Evolutionary conservation across 306 rosid species (phyloP), one percentile per base, ranked within the genome.

Genomic region (Malus domestica): DNA sequence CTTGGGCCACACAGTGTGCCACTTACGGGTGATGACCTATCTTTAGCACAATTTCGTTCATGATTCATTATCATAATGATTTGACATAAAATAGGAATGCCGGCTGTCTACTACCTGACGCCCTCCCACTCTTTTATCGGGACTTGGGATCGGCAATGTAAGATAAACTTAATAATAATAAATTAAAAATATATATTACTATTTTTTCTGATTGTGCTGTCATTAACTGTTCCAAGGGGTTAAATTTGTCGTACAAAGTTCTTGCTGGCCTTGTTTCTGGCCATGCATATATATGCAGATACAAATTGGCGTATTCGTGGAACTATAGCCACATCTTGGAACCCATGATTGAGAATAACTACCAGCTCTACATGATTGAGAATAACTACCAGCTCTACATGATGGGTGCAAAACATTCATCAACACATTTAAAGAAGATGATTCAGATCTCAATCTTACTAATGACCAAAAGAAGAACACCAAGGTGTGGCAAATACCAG

Each of bases 381-480:
- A 87, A 97, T 88, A 96, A 96, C 61, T 92, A 96, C 82, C 85
- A 96, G 68, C 77, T 92, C 80, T 96, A 92, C 68, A 6, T 90
- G 88, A 83, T 63, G 80, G 97, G 93, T 68, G 99, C 97, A 90
- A 89, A 86, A 89, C 90, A 27, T 87, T 87, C 82, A 90, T 96
- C 71, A 88, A 58, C 82, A 96, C 99, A 14, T 92, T 80, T 86
- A 96, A 96, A 83, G 98, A 90, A 86, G 91, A 81, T 40, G 89
- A 85, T 52, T 78, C 86, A 11, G 94, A 85, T 82, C 89, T 86
- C 54, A 83, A 91, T 85, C 99, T 96, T 76, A 86, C 93, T 0
- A 96, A 96, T 82, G 99, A 96, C 80, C 96, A 91, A 2, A 96
- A 96, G 84, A 96, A 96, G 91, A 96, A 90, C 83, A 90, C 93